Evolutionary conservation across 345 rosid genomes (phyloP).

Genomic region (Aegle marmelos): DNA sequence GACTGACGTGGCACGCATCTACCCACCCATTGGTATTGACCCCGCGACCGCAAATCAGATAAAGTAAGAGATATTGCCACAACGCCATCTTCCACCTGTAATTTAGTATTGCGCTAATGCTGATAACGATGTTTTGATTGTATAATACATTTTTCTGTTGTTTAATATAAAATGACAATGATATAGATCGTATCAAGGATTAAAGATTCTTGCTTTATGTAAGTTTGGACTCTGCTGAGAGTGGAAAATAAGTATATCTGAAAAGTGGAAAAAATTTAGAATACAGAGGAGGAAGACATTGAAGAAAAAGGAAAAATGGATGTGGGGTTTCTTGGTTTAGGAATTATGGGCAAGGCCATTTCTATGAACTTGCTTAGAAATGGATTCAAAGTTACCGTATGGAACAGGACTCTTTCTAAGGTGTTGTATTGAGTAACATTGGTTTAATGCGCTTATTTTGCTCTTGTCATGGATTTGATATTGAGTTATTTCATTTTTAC

Average conservation of each 20-base stretch:
- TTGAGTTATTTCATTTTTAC: neutral
- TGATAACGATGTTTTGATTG: neutral
- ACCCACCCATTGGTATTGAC: neutral
- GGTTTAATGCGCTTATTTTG: neutral
- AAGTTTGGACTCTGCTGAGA: neutral
- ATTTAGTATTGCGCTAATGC: neutral
- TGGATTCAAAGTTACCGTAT: slow-evolving; percentile 90
- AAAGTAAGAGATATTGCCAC: neutral
- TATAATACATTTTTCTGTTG: neutral
- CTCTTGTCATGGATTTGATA: neutral
- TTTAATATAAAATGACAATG: neutral
- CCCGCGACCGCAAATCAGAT: neutral
- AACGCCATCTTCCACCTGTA: neutral
- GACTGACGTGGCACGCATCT: slow-evolving; percentile 7
- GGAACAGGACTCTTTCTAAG: slow-evolving; percentile 96
- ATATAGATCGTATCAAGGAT: neutral
- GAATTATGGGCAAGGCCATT: slow-evolving; percentile 99
- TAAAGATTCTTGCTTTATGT: neutral
- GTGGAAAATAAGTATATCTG: neutral
- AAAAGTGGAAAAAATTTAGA: neutral
- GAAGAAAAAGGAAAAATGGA: slow-evolving; percentile 52
- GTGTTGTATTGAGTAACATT: slow-evolving; percentile 26
- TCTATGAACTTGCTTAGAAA: slow-evolving; percentile 67
- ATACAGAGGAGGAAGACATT: slow-evolving; percentile 11
- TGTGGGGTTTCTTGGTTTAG: slow-evolving; percentile 87